phyloP scores from a whole-genome alignment of 2,329 filamentous ascomycete genomes.

The Sporothrix euskadiensis region DNA sequence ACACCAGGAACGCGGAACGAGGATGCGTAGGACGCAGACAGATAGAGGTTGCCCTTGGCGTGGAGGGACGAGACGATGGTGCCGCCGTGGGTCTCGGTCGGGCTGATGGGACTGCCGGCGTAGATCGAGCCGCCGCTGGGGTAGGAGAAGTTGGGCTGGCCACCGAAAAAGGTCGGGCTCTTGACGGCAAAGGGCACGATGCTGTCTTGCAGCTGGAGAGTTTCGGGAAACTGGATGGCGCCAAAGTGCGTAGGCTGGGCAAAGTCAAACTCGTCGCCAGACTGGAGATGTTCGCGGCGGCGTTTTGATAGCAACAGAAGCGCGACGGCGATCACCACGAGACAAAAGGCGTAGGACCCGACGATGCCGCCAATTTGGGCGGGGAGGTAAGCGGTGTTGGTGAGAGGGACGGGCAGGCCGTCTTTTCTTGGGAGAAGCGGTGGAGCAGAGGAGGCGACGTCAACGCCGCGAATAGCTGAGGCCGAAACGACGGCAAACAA shows the following conservation, averaged over 20 bases:
- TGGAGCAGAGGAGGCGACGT: slow-evolving; percentile 55
- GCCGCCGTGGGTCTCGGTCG: slow-evolving; percentile 19
- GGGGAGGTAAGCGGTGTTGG: slow-evolving; percentile 67
- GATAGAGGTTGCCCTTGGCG: slow-evolving; percentile 42
- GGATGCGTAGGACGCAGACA: slow-evolving; percentile 51
- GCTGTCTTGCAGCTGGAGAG: slow-evolving; percentile 35
- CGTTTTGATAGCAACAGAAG: slow-evolving; percentile 62
- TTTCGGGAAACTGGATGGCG: slow-evolving; percentile 36
- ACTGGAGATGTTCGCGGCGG: slow-evolving; percentile 53
- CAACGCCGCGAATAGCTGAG: slow-evolving; percentile 35
- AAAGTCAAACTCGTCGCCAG: slow-evolving; percentile 54
- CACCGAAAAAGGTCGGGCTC: slow-evolving; percentile 37
- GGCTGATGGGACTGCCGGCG: slow-evolving; percentile 38
- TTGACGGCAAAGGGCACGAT: slow-evolving; percentile 37
- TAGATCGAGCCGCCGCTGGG: slow-evolving; percentile 53
- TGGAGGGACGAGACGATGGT: slow-evolving; percentile 22
- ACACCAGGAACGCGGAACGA: slow-evolving; percentile 56
- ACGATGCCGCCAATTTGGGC: slow-evolving; percentile 82
- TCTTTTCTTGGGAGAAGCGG: slow-evolving; percentile 31
- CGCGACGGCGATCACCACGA: slow-evolving; percentile 70
- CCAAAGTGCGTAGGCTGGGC: slow-evolving; percentile 33
- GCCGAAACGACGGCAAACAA: slow-evolving; percentile 32
- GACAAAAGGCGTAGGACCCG: slow-evolving; percentile 76
- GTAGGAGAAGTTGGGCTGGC: slow-evolving; percentile 50
- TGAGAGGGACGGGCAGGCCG: slow-evolving; percentile 58